Evolutionary conservation across 805 yeast species (phyloP).

Genomic region (Blastobotrys peoriensis): DNA sequence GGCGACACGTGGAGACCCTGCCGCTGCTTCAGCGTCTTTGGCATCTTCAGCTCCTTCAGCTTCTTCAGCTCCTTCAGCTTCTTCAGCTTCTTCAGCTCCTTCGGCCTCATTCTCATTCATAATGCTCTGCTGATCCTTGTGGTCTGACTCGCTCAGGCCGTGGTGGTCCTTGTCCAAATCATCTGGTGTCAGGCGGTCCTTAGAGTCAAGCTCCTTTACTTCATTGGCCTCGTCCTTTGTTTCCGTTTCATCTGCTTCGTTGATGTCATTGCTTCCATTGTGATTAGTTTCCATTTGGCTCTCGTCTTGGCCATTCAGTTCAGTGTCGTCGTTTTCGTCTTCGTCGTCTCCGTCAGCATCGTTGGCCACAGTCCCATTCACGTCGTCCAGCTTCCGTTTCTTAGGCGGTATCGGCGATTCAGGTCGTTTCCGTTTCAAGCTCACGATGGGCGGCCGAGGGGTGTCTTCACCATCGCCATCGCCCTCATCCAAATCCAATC

Average conservation of each 20-base stretch:
- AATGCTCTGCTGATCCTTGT: slow-evolving; percentile 1
- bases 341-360: slow-evolving; percentile 13
- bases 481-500: slow-evolving; percentile 56
- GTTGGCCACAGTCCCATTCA: too few relatives aligned
- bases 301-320: slow-evolving; percentile 15
- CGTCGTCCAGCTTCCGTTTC: slow-evolving; percentile 10
- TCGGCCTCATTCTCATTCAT: slow-evolving; percentile 23
- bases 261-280: too few relatives aligned
- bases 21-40: too few relatives aligned
- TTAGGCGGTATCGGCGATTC: slow-evolving; percentile 7
- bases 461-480: slow-evolving; percentile 35
- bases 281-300: slow-evolving; percentile 17
- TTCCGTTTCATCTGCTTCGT: slow-evolving; percentile 14
- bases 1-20: too few relatives aligned
- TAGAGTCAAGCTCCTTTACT: neutral
- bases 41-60: neutral
- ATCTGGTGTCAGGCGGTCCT: too few relatives aligned
- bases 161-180: neutral
- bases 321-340: slow-evolving; percentile 12
- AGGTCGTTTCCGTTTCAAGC: slow-evolving; percentile 4
- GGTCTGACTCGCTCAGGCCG: too few relatives aligned
- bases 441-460: slow-evolving; percentile 8
- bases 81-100: slow-evolving; percentile 21
- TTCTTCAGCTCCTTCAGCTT: slow-evolving; percentile 11
- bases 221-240: neutral